Evolutionary conservation across 805 yeast species (phyloP), one percentile per base, ranked within the genome.

Genomic region (Saccharomycopsis fibuligera): DNA sequence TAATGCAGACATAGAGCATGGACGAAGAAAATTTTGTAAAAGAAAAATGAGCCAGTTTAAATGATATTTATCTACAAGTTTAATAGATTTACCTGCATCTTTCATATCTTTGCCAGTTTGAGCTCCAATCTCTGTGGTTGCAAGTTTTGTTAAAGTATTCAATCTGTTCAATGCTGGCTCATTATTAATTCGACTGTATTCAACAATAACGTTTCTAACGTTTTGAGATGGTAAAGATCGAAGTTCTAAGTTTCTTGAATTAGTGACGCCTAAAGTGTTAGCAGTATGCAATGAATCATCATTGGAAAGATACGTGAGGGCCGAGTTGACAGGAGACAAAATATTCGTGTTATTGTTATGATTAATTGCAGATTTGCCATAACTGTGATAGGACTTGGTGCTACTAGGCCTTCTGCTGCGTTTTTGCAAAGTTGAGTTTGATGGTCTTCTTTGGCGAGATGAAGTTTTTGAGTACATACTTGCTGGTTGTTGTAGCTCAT

Each of bases 1-100:
- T 5, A 90, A 68, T n/a, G 88, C 72, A 0, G 89, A 70, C 3
- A 85, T 54, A 0, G 96, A 83, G 12, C 81, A 85, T 0, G 96
- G 95, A 29, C 89, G 72, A 27, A 68, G 56, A 49, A 82, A 77
- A 61, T 82, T 84, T 45, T 75, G 67, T 5, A 66, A 27, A 19
- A 70, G 49, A 56, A 63, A 70, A 3, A 57, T 53, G 2, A 69
- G 45, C 66, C 66, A 67, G 2, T 63, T 63, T 4, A 69, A 52
- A 10, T 57, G 62, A 36, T 57, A 54, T 22, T 61, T 54, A 17
- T 53, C 25, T 21, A 56, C 40, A 33, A 53, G 48, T 9, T 40
- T 21, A 6, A 44, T 39, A 6, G 45, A 37, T 9, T 47, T 22
- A 2, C 56, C 59, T 12, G 54, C 48, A 2, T 41, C 27, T 31